Evolutionary conservation across 2,329 filamentous ascomycete species (phyloP).

Genomic region (Boeremia lycopersici): DNA sequence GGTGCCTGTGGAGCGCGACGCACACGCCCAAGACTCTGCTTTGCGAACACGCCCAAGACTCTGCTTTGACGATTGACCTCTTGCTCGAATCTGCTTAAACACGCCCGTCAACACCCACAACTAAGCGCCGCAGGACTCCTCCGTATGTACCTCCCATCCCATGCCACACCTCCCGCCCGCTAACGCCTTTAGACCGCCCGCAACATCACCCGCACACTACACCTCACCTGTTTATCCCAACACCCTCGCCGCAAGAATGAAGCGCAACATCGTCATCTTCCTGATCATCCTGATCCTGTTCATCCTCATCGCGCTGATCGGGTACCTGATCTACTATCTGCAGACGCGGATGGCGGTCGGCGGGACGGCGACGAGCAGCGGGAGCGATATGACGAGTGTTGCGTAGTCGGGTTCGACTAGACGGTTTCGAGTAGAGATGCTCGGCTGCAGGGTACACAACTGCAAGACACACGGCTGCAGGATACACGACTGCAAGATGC

Average conservation of each 20-base stretch:
- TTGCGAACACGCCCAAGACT: too few species aligned
- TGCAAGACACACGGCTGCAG: neutral
- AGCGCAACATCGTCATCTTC: constrained; percentile 60
- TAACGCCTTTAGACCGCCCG: too few species aligned
- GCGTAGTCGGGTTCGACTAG: neutral
- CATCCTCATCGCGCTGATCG: constrained; percentile 56
- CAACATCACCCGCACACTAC: too few species aligned
- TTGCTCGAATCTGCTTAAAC: too few species aligned
- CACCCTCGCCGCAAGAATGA: constrained; percentile 48
- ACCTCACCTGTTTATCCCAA: neutral
- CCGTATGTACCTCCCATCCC: too few species aligned
- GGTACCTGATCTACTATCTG: constrained; percentile 57
- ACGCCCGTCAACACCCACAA: neutral
- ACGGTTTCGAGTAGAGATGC: too few species aligned
- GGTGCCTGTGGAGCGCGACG: neutral
- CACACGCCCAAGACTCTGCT: too few species aligned
- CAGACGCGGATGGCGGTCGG: constrained; percentile 52
- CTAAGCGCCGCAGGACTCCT: neutral
- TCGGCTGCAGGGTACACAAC: neutral
- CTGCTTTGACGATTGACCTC: too few species aligned
- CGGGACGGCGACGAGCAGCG: constrained; percentile 31
- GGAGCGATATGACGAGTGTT: constrained; percentile 39
- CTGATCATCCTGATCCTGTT: constrained; percentile 60
- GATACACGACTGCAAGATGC: neutral
- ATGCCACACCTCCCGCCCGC: too few species aligned